Base-by-base conservation (phyloP, 2,329 filamentous ascomycete species). In the Rhexocercosporidium sp. region DNA sequence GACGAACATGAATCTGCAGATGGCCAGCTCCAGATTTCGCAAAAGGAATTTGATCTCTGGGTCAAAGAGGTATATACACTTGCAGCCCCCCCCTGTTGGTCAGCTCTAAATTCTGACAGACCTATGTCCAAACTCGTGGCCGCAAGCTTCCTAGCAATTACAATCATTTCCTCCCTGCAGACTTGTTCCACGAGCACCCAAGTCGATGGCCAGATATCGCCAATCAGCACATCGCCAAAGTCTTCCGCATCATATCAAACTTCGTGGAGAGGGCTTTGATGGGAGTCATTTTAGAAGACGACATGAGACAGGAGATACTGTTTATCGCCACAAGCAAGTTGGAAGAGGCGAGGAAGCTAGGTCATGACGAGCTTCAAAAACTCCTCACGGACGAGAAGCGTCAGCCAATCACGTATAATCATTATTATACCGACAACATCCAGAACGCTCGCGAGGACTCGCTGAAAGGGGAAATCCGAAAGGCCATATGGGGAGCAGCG, bases 161-260 rank as follows among this genome's bases (percentile, higher is more conserved):
- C 69, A 79, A 79, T 67, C 74, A 78, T 12, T 70, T 77, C 1
- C 69, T 80, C 11, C 66, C 79, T 22, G 71, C 75, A 8, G 78
- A 80, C 60, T 69, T 80, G 16, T 80, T 79, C 59, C 71, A 73
- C 54, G 73, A 75, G 41, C 75, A 77, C 37, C 77, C 73, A 14
- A 69, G 70, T 5, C 72, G 74, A 49, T 79, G 77, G 77, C 64
- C 63, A 0, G 39, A 61, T 18, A 72, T 77, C 9, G 70, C 77
- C 5, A 34, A 66, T 3, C 18, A 61, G 16, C 64, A 66, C 47
- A 34, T 71, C 9, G 59, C 60, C n/a, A 27, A 44, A 16, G 46
- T 73, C n/a, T 71, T 67, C 27, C 27, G 65, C 16, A 4, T 62
- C 16, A 67, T 54, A 20, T 47, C 49, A 20, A 60, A 39, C 1